These are phyloP conservation scores for Besnoitia besnoiti DNA, from an alignment of 169 alveolate species.

Conservation along the genomic window DNA sequence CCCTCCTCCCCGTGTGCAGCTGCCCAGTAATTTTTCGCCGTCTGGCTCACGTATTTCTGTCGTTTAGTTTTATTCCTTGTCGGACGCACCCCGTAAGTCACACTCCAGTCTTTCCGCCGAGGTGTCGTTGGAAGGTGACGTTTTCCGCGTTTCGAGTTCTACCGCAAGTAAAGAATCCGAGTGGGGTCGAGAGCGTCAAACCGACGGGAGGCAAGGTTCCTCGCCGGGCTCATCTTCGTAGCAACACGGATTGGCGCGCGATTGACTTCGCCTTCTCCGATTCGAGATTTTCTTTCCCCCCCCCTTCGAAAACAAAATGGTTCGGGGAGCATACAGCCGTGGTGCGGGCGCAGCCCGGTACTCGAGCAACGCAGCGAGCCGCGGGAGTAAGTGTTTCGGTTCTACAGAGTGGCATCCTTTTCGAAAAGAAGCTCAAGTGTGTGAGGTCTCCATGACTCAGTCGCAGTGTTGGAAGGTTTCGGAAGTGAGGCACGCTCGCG, in stretches of 20 bases:
- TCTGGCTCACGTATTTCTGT: neutral
- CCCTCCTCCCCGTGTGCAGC: neutral
- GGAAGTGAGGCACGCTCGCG: no score
- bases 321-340: conserved; percentile 5
- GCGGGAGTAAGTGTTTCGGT: neutral
- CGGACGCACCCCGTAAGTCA: neutral
- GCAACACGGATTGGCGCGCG: neutral
- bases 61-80: neutral
- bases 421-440: neutral
- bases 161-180: neutral
- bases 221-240: neutral
- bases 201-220: neutral
- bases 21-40: neutral
- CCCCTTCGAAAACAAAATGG: neutral
- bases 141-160: neutral
- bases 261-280: neutral
- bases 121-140: neutral
- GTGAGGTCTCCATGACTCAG: no score
- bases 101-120: neutral
- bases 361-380: neutral
- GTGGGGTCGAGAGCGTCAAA: neutral
- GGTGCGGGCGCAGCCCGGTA: neutral
- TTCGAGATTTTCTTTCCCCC: neutral
- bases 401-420: neutral
- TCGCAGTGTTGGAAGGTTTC: no score